Evolutionary conservation across 129 eudicot genomes (phyloP), one percentile per base, ranked within the genome.

Genomic region (Chrysanthemum seticuspe): DNA sequence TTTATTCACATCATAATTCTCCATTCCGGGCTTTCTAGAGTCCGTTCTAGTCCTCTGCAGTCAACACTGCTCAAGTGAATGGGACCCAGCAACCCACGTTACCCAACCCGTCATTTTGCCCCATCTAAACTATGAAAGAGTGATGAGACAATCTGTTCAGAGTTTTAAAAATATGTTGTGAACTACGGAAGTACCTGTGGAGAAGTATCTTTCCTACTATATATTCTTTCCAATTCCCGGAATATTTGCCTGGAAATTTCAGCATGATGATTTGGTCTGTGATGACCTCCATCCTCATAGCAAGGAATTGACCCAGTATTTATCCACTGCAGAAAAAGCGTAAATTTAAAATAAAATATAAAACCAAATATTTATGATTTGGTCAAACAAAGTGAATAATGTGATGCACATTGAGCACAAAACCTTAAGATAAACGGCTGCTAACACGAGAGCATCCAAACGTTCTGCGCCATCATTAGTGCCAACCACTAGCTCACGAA

Each of bases 261-360:
- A 62, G 98, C 98, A 88, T 94, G 98, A 81, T 85, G 85, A 70
- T 87, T 94, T 23, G 98, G 98, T 44, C 98, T 79, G 72, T 88
- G 91, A 83, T 94, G 98, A 64, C 97, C 98, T 23, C 98, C 98
- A 72, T 85, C 98, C 81, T 94, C 98, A 76, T 79, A 87, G 87
- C 98, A 94, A 67, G 96, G 96, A 81, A 94, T 84, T 79, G 90
- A 97, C 21, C 97, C 98, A 3, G 91, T 94, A 84, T 94, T 94
- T 74, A 94, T 90, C 98, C 98, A 90, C 98, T 94, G 83, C 79
- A 84, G 29, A 72, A 19, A 77, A 83, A 19, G 34, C 45, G 23
- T 4, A 29, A 44, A 40, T 19, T 16, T 31, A 52, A 77, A 55
- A 80, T 45, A 14, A 67, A 2, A 25, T 0, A 12, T 29, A 4